Percentiles rank a stretch among this genome's conserved stretches.
These are phyloP conservation scores for Yamadazyma triangularis DNA, from an alignment of 1,139 yeast genomes.

Conservation along the genomic window DNA sequence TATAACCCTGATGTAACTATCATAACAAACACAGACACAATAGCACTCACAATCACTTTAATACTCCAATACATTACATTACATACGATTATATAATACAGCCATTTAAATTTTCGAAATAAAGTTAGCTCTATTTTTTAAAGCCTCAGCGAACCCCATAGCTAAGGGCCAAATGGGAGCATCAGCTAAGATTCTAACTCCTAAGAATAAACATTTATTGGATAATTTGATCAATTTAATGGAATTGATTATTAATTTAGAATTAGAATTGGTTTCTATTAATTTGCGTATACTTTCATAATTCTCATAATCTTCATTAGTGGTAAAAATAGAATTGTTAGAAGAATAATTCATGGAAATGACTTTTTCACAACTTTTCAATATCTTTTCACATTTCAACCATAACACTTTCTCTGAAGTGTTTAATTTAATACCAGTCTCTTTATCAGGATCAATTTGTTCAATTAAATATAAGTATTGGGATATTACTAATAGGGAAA, in stretches of 20 bases:
- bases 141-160: slow-evolving; percentile 68
- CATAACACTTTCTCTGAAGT: slow-evolving; percentile 45
- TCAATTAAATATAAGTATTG: slow-evolving; percentile 58
- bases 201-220: slow-evolving; percentile 55
- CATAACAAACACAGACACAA: no score
- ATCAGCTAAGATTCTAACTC: slow-evolving; percentile 70
- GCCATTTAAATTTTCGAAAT: slow-evolving; percentile 10
- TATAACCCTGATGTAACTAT: no score
- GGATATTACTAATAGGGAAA: slow-evolving; percentile 55
- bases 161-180: slow-evolving; percentile 85
- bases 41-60: no score
- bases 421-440: slow-evolving; percentile 14
- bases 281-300: slow-evolving; percentile 25
- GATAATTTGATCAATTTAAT: slow-evolving; percentile 31
- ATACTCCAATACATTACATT: no score
- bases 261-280: slow-evolving; percentile 14
- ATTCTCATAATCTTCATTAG: slow-evolving; percentile 18
- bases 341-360: slow-evolving; percentile 10
- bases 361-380: slow-evolving; percentile 51
- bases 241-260: slow-evolving; percentile 14
- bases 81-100: background rate
- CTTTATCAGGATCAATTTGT: slow-evolving; percentile 16
- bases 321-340: slow-evolving; percentile 3
- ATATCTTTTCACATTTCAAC: slow-evolving; percentile 46
- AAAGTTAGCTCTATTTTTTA: slow-evolving; percentile 58